These are phyloP conservation scores for Vanrija sp. DNA, from an alignment of 1,284 basidiomycete species.

Conservation along the genomic window DNA sequence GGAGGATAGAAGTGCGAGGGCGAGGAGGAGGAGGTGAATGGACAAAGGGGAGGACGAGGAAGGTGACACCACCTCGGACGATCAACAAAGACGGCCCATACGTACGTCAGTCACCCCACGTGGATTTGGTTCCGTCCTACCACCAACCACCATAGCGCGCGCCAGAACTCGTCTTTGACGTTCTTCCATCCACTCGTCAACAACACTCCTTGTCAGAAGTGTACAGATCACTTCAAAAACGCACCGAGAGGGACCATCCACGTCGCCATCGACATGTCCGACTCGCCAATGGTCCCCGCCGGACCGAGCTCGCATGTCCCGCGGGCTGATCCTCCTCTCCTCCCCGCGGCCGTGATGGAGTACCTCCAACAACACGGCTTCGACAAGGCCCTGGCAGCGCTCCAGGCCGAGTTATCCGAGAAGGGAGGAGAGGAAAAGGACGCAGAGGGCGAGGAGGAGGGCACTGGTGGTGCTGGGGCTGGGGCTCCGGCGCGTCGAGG, in stretches of 20 bases:
- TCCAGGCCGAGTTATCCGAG: constrained; percentile 63
- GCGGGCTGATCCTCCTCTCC: constrained; percentile 28
- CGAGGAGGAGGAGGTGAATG: not conserved
- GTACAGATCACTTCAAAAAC: not conserved
- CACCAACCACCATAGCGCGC: not conserved
- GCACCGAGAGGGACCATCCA: not conserved
- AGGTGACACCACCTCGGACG: not conserved
- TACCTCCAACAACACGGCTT: constrained; percentile 81
- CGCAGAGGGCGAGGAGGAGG: constrained; percentile 32
- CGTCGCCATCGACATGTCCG: constrained; percentile 25
- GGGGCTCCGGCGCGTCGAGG: constrained; percentile 52
- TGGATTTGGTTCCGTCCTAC: not conserved
- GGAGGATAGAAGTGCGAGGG: not conserved
- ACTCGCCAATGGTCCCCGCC: constrained; percentile 26
- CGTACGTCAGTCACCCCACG: too few species aligned
- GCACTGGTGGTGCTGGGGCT: constrained; percentile 23
- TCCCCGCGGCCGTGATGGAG: constrained; percentile 64
- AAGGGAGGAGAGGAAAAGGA: constrained; percentile 55
- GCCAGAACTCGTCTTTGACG: not conserved
- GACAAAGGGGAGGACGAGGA: not conserved
- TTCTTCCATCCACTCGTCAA: constrained; percentile 2
- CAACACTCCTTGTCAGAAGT: too few species aligned
- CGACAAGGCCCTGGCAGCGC: constrained; percentile 66
- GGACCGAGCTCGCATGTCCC: constrained; percentile 23
- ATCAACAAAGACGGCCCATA: not conserved